Percentiles rank a stretch among this genome's conserved stretches.
phyloP scores from a whole-genome alignment of 2,329 filamentous ascomycete genomes.

The Aspergillus sp. region DNA sequence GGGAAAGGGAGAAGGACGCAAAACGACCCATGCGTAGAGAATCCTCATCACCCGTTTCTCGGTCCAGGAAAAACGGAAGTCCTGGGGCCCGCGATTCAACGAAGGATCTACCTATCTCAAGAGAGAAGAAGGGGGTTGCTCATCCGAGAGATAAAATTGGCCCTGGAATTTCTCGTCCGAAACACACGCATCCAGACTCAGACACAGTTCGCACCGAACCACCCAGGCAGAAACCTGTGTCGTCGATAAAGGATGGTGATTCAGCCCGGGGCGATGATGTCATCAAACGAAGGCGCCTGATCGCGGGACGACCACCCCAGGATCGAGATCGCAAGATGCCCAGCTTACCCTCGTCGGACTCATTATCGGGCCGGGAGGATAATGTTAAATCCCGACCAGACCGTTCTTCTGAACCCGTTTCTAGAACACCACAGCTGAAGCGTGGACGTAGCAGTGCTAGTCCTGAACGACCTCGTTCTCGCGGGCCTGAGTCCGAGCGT shows the following conservation, averaged over 20 bases:
- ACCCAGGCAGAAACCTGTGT: slow-evolving; percentile 29
- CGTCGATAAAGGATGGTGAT: slow-evolving; percentile 32
- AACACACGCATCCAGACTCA: slow-evolving; percentile 28
- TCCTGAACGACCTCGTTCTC: slow-evolving; percentile 40
- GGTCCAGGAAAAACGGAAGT: slow-evolving; percentile 33
- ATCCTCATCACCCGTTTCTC: slow-evolving; percentile 42
- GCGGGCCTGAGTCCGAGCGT: slow-evolving; percentile 31
- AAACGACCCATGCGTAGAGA: slow-evolving; percentile 32
- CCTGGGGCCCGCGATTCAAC: slow-evolving; percentile 29
- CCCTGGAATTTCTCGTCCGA: slow-evolving; percentile 1
- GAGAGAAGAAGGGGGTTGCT: slow-evolving; percentile 24
- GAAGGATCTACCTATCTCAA: slow-evolving; percentile 25
- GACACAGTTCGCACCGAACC: slow-evolving; percentile 29
- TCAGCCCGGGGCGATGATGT: slow-evolving; percentile 36
- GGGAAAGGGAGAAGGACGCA: slow-evolving; percentile 42
- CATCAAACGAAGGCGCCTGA: slow-evolving; percentile 40
- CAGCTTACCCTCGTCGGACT: slow-evolving; percentile 43
- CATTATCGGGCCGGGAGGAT: slow-evolving; percentile 41
- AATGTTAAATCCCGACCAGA: slow-evolving; percentile 31
- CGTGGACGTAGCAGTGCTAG: slow-evolving; percentile 43
- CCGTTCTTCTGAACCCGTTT: slow-evolving; percentile 24
- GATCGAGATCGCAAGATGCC: slow-evolving; percentile 36
- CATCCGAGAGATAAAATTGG: slow-evolving; percentile 23
- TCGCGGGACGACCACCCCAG: slow-evolving; percentile 42
- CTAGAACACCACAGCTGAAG: slow-evolving; percentile 33